Evolutionary conservation across 2,329 filamentous ascomycete species (phyloP), one percentile per base, ranked within the genome.

Genomic region (Trichoderma citrinoviride): DNA sequence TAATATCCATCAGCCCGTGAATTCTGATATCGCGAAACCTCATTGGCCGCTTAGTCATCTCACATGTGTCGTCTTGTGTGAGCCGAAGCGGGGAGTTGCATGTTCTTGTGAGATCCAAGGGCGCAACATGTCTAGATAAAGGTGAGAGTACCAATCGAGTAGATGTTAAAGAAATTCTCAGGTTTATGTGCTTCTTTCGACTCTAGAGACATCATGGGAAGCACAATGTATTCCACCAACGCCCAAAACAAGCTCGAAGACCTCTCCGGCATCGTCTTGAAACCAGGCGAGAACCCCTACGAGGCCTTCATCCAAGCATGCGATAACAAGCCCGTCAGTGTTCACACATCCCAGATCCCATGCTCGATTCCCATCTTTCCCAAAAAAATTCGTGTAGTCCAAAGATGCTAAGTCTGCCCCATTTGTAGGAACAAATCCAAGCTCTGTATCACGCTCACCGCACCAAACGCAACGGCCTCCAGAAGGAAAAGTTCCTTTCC

Each of bases 401-500:
- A 12, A n/a, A 19, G 21, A 52, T 21, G 33, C 33, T 29, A n/a
- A 37, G 7, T 8, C 1, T 37, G 3, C 6, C 43, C 19, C 8
- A n/a, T 5, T 7, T 43, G 2, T 67, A 92, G 89, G 76, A 78
- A 23, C 78, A 88, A 71, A 88, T 96, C 12, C 91, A 93, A 77
- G 76, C 79, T 7, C 83, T 87, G 47, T 98, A 97, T 75, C 81
- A 84, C 12, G 82, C 81, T 1, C 94, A 98, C 73, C 88, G 94
- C 57, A 83, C 79, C 6, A 88, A 85, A 52, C 87, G 94, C 64
- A 96, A 96, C 73, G 81, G 79, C 3, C 88, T 93, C 71, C 93
- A 96, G 74, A 88, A 83, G 69, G 83, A 82, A 12, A 92, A 90
- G 71, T 88, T 97, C 66, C 82, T 96, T 4, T 82, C 87, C 1